These are phyloP conservation scores for Exophiala sideris DNA, from an alignment of 2,329 filamentous ascomycete species.

Conservation along the genomic window DNA sequence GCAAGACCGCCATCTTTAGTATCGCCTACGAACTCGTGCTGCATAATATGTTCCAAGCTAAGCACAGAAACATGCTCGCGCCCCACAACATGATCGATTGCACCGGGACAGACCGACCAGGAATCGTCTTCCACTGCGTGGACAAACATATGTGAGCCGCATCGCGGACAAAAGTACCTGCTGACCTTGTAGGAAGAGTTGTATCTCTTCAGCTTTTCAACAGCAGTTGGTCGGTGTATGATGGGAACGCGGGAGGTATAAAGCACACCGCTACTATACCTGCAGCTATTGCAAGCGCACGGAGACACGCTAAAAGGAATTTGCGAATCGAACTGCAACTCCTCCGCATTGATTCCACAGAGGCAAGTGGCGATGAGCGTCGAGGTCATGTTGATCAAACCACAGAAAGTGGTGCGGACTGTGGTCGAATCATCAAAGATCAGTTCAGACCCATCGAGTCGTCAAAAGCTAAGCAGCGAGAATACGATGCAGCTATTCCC, in stretches of 20 bases:
- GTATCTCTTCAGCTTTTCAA: constrained; percentile 43
- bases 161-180: constrained; percentile 26
- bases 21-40: constrained; percentile 27
- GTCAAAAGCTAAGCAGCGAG: too few species aligned
- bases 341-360: constrained; percentile 22
- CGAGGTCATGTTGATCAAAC: constrained; percentile 8
- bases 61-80: constrained; percentile 18
- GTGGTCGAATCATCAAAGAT: too few species aligned
- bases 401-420: too few species aligned
- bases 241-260: constrained; percentile 45
- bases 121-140: constrained; percentile 27
- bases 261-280: constrained; percentile 47
- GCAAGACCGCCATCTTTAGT: constrained; percentile 27
- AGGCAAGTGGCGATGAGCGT: constrained; percentile 21
- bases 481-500: too few species aligned
- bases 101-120: constrained; percentile 26
- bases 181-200: constrained; percentile 41
- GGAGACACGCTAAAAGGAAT: constrained; percentile 31
- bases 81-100: constrained; percentile 19
- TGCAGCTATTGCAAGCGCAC: constrained; percentile 54
- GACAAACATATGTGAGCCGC: constrained; percentile 32
- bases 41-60: constrained; percentile 23
- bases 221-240: constrained; percentile 33
- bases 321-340: constrained; percentile 12
- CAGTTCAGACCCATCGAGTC: too few species aligned